Evolutionary conservation across 1,284 basidiomycete genomes (phyloP), one percentile per base, ranked within the genome.

Genomic region (Blastosporella zonata): DNA sequence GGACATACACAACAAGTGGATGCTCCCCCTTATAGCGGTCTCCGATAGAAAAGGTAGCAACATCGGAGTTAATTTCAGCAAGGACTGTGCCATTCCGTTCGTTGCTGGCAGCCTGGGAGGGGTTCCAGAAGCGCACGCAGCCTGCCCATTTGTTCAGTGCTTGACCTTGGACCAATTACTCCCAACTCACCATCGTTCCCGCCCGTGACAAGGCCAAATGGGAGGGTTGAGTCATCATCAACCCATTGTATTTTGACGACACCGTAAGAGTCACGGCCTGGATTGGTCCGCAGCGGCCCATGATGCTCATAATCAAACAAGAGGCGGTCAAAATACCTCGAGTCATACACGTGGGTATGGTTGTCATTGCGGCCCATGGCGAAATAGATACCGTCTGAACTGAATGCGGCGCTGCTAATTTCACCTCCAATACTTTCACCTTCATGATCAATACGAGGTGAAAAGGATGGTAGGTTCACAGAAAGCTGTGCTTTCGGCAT

Each of bases 91-190:
- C 79, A 59, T 83, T 79, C 3, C 59, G 49, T 4, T 61, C 54
- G 46, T 72, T 66, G 13, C 62, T 58, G 5, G 51, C 57, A 5
- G 78, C 68, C 22, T 65, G 58, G 17, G 68, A 63, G 9, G 81
- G 73, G 57, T 86, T 76, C 85, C 85, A 88, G 22, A 85, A 57
- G 17, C 84, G 72, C 7, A 88, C 73, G 56, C 80, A 84, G 8
- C 85, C 84, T 86, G 56, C 4, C n/a, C 4, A 18, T 18, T 6
- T 6, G 6, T 3, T 7, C 12, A 31, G 29, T 6, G 3, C 29
- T 31, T 31, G 8, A 13, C 12, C 29, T 31, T 13, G 15, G 15
- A 18, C 34, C 18, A 18, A 17, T 17, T 4, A 15, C 10, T 6
- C 5, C 2, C 21, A 51, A 52, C 73, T 55, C 57, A 84, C 84